Evolutionary conservation across 805 yeast species (phyloP), one percentile per base, ranked within the genome.

Genomic region (Sugiyamaella lignohabitans): DNA sequence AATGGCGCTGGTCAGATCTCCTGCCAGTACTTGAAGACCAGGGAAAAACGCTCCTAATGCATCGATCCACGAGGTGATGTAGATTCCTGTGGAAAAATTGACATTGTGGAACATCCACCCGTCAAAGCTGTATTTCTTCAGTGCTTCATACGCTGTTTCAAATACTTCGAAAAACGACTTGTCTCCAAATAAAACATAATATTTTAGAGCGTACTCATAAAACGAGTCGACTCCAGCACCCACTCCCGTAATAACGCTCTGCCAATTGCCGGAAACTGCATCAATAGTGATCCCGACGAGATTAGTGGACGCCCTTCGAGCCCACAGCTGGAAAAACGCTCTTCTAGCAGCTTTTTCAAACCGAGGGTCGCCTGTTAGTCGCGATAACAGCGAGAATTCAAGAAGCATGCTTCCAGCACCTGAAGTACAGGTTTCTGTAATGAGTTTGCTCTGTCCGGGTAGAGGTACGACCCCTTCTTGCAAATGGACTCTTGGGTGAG

Each of bases 191-290:
- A 89, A 59, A 8, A 89, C 74, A 1, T 88, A 69, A 18, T 81
- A 79, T 60, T 89, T 89, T 37, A 87, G 71, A 0, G 95, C 84
- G 63, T 88, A 86, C 59, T 89, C 98, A 60, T 82, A 89, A 58
- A 86, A 86, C 0, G 96, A 87, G 63, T 89, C 98, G 14, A 87
- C 76, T 1, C 95, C 84, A 0, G 97, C 97, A 2, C 98, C 97
- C 6, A 85, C 73, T 0, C 96, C 96, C 0, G 93, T 78, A 36
- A 79, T 64, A 0, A 73, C 61, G 47, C 82, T 82, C 36, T 70
- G 64, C 78, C 86, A 80, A 34, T 61, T 58, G 30, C 79, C 78
- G 0, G 70, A 64, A 1, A 69, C 57, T 0, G 89, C 82, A 50
- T 82, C 80, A 3, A 88, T 68, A 0, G 89, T 73, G 86, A 84